phyloP scores from a whole-genome alignment of 257 asterid genomes.

The Salvia hispanica region DNA sequence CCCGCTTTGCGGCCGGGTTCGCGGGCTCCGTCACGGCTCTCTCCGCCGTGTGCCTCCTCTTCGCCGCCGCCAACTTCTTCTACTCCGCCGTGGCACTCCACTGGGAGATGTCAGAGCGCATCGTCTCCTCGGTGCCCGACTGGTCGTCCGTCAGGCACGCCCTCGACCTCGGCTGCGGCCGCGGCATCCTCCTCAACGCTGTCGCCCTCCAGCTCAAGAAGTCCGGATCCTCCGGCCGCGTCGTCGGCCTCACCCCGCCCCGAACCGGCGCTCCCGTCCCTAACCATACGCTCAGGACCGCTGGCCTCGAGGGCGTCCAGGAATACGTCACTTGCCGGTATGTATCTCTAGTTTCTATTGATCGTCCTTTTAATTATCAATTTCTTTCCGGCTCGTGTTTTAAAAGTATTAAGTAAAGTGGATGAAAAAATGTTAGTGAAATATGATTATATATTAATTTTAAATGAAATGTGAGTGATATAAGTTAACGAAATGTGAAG shows the following conservation, averaged over 20 bases:
- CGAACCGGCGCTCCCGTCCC: constrained; percentile 35
- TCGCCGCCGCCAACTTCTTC: constrained; percentile 75
- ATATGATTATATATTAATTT: no score
- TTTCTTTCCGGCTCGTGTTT: no score
- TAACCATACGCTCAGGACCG: constrained; percentile 64
- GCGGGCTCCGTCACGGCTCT: constrained; percentile 84
- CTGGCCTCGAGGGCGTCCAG: constrained; percentile 86
- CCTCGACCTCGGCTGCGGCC: constrained; percentile 93
- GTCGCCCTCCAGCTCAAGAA: constrained; percentile 92
- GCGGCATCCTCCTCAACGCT: constrained; percentile 86
- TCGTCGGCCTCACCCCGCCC: constrained; percentile 80
- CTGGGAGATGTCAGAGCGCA: constrained; percentile 93
- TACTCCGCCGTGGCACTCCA: constrained; percentile 87
- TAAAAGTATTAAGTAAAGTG: no score
- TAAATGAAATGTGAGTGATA: no score
- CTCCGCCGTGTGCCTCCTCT: constrained; percentile 84
- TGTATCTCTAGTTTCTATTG: no score
- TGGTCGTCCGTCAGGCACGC: constrained; percentile 92
- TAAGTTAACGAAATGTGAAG: no score
- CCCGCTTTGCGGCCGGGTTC: constrained; percentile 84
- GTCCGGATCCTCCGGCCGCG: constrained; percentile 92
- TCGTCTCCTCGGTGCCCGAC: constrained; percentile 73
- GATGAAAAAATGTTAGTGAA: no score
- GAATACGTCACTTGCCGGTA: constrained; percentile 88
- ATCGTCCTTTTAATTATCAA: no score